Base-by-base conservation (phyloP, 2,329 filamentous ascomycete species). In the Pestalotiopsis sp. region DNA sequence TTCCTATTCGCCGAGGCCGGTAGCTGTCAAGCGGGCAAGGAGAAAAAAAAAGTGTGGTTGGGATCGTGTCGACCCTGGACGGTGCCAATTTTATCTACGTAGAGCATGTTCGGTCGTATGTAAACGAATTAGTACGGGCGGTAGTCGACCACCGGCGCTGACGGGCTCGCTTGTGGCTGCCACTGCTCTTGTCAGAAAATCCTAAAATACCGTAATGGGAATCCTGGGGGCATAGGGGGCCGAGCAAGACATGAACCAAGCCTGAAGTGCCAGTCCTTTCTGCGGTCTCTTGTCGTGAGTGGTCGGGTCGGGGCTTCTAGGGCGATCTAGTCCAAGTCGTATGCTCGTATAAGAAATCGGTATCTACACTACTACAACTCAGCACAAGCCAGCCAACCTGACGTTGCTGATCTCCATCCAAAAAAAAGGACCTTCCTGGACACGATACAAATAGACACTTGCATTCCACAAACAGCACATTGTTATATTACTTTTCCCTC, bases 331-430 rank as follows among this genome's bases (percentile, higher is more conserved):
- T 61, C n/a, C 17, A 35, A 10, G 26, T 30, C 22, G 58, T 52
- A 52, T 35, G 44, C 22, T 52, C 44, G 44, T 52, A 52, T 52
- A 52, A 52, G 7, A 35, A 35, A 35, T 35, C 30, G 30, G 6
- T 35, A 35, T 52, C 7, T n/a, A 52, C 44, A 52, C 13, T 14
- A 14, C 13, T 52, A 17, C 14, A n/a, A n/a, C n/a, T 52, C 44
- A 60, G 58, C 58, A 60, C 35, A 61, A 30, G 38, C 58, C 58
- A 61, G 26, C n/a, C 17, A n/a, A 61, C 58, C 38, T 61, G 58
- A 61, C 58, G 35, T 61, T 17, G 58, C 35, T 61, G 58, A 35
- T 61, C 58, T 39, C 58, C 26, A 20, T 39, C 26, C 38, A n/a
- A 61, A 61, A 61, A 61, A 35, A 39, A 61, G 30, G 58, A 11